Base-by-base conservation (phyloP, 352 stramenopile species). In the Phytophthora boehmeriae region DNA sequence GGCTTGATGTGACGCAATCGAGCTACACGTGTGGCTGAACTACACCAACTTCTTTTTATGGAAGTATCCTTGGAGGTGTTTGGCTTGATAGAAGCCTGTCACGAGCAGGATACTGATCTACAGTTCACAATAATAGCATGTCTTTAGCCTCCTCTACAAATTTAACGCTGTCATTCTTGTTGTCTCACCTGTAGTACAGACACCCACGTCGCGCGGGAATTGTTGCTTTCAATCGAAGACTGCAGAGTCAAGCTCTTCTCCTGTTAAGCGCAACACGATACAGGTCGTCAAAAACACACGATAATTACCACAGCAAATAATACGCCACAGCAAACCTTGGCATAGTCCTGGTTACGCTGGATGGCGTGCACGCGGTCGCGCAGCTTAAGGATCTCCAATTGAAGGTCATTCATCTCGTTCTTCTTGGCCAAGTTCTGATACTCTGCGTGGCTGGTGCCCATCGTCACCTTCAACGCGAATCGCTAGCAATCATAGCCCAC, bases 1-100 rank as follows among this genome's bases (percentile, higher is more conserved):
- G 25, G 3, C 25, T 30, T 30, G 25, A 30, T 30, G 25, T 30
- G 25, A 30, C 25, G 25, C 25, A 30, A 30, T 30, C 25, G 25
- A 30, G 6, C 6, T 30, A 30, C 25, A 6, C 25, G 6, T 30
- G 8, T 44, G 38, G 4, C 16, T 16, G 19, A 44, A 11, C 38
- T 82, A 93, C n/a, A 93, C 83, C 34, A 94, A 68, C 58, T 96
- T 96, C 53, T 95, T 96, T 61, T 88, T 88, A 54, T 90, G 75
- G 52, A 96, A 92, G 65, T 89, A 96, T 55, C 71, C 59, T 57
- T 92, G 76, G 19, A 96, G 69, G 52, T 96, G 75, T 46, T 89
- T 83, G 14, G 85, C 81, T 58, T 96, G 88, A 66, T 87, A 94
- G 28, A 93, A 77, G 13, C 76, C 80, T 2, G 82, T 88, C 28